Conservation (phyloP, 257 asterid genomes). For the Plantago major region DNA sequence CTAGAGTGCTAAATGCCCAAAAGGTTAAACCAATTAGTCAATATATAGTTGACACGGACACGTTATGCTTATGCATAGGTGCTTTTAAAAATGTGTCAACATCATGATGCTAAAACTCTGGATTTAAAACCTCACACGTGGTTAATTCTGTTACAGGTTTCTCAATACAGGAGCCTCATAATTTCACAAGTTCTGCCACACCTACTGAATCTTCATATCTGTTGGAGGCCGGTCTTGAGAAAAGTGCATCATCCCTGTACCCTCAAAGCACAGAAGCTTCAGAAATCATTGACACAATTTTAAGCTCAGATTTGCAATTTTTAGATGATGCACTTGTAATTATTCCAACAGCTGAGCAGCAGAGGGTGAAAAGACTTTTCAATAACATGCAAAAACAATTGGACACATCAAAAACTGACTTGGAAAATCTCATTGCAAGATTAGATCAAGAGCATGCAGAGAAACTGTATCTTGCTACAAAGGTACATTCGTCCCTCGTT, state of each 20-base stretch:
- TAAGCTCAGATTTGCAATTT: conserved; percentile 26
- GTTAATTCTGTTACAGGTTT: conserved; percentile 16
- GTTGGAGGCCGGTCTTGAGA: not conserved
- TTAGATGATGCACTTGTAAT: conserved; percentile 24
- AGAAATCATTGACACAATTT: conserved; percentile 14
- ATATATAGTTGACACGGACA: too few relatives aligned
- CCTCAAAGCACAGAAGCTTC: conserved; percentile 33
- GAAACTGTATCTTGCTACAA: conserved; percentile 44
- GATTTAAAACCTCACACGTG: conserved; percentile 7
- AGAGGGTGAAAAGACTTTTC: conserved; percentile 42
- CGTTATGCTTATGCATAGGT: too few relatives aligned
- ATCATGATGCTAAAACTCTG: not conserved
- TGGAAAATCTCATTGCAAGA: conserved; percentile 53
- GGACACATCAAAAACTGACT: conserved; percentile 43
- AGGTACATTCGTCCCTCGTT: conserved; percentile 30
- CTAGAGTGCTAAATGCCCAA: too few relatives aligned
- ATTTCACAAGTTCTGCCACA: too few relatives aligned
- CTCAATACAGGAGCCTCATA: conserved; percentile 8
- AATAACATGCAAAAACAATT: conserved; percentile 35
- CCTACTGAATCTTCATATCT: conserved; percentile 7
- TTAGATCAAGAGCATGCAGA: conserved; percentile 52
- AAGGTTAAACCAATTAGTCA: too few relatives aligned
- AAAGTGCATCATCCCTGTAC: conserved; percentile 23
- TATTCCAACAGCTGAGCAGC: conserved; percentile 41
- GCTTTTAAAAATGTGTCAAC: too few relatives aligned